Percentiles rank a stretch among this genome's conserved stretches.
Conservation (phyloP, 306 rosid genomes). For the Chamaecrista fasciculata region DNA sequence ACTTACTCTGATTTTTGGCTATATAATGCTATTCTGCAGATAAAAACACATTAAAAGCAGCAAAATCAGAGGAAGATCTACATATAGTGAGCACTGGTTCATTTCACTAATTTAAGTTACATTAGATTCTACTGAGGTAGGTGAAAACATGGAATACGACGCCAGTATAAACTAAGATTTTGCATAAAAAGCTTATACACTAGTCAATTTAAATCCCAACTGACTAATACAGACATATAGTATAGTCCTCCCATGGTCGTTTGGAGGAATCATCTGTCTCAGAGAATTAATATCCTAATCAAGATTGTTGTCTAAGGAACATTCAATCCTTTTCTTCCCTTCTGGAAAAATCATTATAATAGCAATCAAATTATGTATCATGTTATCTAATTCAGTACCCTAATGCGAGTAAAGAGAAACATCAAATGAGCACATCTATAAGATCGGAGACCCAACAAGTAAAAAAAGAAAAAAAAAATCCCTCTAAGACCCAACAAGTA, state of each 20-base stretch:
- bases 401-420: background rate
- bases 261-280: too few species aligned
- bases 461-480: background rate
- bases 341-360: background rate
- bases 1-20: background rate
- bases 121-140: background rate
- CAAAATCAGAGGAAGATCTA: constrained; percentile 5
- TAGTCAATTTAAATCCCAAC: background rate
- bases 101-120: constrained; percentile 3
- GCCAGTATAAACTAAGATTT: too few species aligned
- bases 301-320: background rate
- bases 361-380: background rate
- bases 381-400: background rate
- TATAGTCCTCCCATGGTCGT: too few species aligned
- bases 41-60: background rate
- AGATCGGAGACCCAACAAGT: constrained; percentile 2
- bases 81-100: background rate
- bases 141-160: background rate
- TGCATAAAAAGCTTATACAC: too few species aligned
- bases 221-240: background rate
- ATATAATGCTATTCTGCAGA: background rate
- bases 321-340: background rate
- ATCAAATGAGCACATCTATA: constrained; percentile 2
- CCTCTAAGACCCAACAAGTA: background rate
- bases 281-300: background rate